Evolutionary conservation across 495 filamentous ascomycete species (phyloP).

Genomic region (Daldinia loculata): DNA sequence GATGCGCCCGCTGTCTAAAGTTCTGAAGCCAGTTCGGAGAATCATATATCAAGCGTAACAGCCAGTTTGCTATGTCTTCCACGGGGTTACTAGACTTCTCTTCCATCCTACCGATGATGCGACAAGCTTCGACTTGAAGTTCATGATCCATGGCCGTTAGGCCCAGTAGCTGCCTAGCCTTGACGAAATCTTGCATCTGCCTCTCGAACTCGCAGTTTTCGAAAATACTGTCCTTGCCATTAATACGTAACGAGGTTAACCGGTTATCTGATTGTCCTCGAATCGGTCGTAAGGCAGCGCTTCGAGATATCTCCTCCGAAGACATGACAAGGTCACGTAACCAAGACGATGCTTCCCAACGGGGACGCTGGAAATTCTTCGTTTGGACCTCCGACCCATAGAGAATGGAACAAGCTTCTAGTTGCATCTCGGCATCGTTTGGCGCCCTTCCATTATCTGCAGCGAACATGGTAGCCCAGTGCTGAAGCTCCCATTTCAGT

Average conservation of each 20-base stretch:
- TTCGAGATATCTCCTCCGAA: slow-evolving; percentile 46
- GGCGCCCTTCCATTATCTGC: slow-evolving; percentile 44
- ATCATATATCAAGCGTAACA: slow-evolving; percentile 55
- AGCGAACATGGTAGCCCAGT: slow-evolving; percentile 48
- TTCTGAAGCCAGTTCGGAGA: slow-evolving; percentile 57
- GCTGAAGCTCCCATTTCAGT: slow-evolving; percentile 59
- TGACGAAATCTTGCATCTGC: slow-evolving; percentile 59
- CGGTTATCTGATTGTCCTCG: slow-evolving; percentile 45
- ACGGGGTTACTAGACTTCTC: slow-evolving; percentile 53
- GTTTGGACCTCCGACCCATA: slow-evolving; percentile 51
- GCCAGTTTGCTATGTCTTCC: slow-evolving; percentile 57
- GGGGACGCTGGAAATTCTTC: slow-evolving; percentile 16
- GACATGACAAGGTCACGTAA: slow-evolving; percentile 63
- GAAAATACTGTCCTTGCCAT: slow-evolving; percentile 58
- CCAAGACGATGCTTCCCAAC: slow-evolving; percentile 54
- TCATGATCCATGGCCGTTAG: slow-evolving; percentile 63
- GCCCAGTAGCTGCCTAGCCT: slow-evolving; percentile 57
- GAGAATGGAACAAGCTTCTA: slow-evolving; percentile 54
- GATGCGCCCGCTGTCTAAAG: slow-evolving; percentile 58
- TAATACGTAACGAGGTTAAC: slow-evolving; percentile 53
- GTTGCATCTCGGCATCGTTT: slow-evolving; percentile 55
- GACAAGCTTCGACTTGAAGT: slow-evolving; percentile 61
- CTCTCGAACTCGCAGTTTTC: slow-evolving; percentile 58
- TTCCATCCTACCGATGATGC: slow-evolving; percentile 59
- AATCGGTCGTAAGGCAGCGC: slow-evolving; percentile 51